A percentile compares a stretch with the other conserved stretches of the same genome.
Conservation (phyloP, 1,284 basidiomycete species). For the Megacollybia platyphylla region DNA sequence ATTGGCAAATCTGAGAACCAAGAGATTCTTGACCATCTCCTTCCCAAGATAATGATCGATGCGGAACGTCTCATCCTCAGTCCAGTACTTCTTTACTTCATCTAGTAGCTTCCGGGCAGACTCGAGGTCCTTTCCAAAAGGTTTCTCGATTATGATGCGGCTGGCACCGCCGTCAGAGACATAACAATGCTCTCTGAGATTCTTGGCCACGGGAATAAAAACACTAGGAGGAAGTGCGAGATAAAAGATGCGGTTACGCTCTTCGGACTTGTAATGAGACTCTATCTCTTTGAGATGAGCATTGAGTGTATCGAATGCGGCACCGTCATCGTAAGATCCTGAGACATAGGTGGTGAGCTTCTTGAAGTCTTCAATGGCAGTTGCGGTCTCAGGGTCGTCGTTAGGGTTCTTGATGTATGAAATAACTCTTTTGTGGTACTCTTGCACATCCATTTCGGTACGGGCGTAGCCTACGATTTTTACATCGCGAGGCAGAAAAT, state of each 20-base stretch:
- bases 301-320: constrained; percentile 68
- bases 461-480: constrained; percentile 92
- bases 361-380: constrained; percentile 75
- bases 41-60: constrained; percentile 98
- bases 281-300: constrained; percentile 73
- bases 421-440: constrained; percentile 76
- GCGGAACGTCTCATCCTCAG: constrained; percentile 92
- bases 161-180: constrained; percentile 56
- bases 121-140: constrained; percentile 88
- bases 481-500: constrained; percentile 70
- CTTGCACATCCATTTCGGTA: constrained; percentile 84
- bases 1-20: constrained; percentile 91
- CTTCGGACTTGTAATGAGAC: constrained; percentile 46
- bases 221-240: constrained; percentile 91
- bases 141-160: constrained; percentile 93
- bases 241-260: constrained; percentile 79
- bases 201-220: constrained; percentile 79
- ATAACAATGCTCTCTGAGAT: constrained; percentile 78
- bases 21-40: constrained; percentile 97
- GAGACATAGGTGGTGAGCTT: constrained; percentile 68
- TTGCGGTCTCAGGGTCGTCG: constrained; percentile 40
- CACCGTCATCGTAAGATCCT: constrained; percentile 78
- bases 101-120: constrained; percentile 74
- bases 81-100: constrained; percentile 78
- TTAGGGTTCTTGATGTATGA: constrained; percentile 75